Conservation (phyloP, 1,139 yeast species). For the Diutina sp. region DNA sequence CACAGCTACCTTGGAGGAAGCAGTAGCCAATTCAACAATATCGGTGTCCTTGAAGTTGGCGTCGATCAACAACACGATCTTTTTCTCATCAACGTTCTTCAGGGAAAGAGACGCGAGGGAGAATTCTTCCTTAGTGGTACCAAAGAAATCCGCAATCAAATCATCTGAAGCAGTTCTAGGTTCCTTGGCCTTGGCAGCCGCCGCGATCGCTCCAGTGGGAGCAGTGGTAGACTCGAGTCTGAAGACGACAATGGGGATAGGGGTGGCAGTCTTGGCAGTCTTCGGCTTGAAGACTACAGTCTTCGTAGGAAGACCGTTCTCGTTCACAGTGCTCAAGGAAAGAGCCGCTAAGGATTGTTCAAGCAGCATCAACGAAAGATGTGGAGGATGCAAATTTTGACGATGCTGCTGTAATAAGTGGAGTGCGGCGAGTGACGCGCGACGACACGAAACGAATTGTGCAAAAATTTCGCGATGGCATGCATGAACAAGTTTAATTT, state of each 20-base stretch:
- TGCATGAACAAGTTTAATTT: background rate
- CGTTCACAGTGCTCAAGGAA: conserved; percentile 33
- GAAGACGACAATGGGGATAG: conserved; percentile 71
- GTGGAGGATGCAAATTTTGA: background rate
- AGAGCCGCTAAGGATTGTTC: conserved; percentile 48
- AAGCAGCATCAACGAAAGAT: background rate
- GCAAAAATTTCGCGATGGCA: background rate
- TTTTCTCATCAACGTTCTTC: conserved; percentile 12
- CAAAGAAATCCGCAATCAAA: conserved; percentile 54
- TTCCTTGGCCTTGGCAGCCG: conserved; percentile 62
- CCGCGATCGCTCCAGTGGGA: conserved; percentile 53
- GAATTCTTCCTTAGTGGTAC: conserved; percentile 51
- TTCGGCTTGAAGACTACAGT: conserved; percentile 84
- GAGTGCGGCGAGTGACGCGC: background rate
- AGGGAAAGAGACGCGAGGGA: conserved; percentile 43
- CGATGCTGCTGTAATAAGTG: background rate
- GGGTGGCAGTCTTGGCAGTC: conserved; percentile 73
- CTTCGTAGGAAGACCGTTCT: conserved; percentile 41
- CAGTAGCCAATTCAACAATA: conserved; percentile 48
- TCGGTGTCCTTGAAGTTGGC: conserved; percentile 31
- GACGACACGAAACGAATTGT: background rate
- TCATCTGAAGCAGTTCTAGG: conserved; percentile 84
- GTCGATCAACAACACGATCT: conserved; percentile 59
- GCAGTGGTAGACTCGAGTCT: conserved; percentile 65
- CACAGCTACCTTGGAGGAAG: conserved; percentile 42